Evolutionary conservation across 352 stramenopile species (phyloP).

Genomic region (Vaucheria bursata): DNA sequence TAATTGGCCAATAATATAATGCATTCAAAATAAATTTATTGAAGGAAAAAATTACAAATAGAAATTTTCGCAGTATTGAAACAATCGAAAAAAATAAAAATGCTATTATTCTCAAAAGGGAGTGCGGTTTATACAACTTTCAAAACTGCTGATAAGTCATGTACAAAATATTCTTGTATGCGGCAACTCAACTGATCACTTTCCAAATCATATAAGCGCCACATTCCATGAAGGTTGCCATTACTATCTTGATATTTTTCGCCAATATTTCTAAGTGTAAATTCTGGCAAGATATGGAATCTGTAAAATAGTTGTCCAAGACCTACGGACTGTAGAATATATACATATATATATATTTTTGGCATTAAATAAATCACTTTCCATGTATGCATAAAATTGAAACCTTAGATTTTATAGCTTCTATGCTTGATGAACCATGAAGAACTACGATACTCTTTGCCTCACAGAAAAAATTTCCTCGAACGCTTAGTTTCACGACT

Average conservation of each 20-base stretch:
- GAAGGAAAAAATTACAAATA: too few relatives aligned
- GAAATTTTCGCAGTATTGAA: too few relatives aligned
- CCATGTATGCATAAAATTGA: too few relatives aligned
- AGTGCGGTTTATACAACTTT: too few relatives aligned
- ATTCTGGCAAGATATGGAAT: conserved; percentile 25
- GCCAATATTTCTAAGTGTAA: conserved; percentile 24
- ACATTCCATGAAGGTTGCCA: conserved; percentile 13
- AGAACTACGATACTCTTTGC: conserved; percentile 44
- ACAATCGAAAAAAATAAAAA: too few relatives aligned
- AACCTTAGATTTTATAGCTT: conserved; percentile 17
- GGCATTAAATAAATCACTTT: too few relatives aligned
- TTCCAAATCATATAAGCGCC: conserved; percentile 41
- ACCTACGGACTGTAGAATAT: conserved; percentile 11
- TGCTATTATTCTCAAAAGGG: too few relatives aligned
- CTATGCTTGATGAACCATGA: conserved; percentile 19
- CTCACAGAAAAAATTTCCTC: conserved; percentile 27
- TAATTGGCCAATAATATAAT: too few relatives aligned
- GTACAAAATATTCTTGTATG: conserved; percentile 39
- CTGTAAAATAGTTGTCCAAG: conserved; percentile 37
- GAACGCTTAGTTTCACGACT: conserved; percentile 38
- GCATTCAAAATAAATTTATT: too few relatives aligned
- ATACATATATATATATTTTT: too few relatives aligned
- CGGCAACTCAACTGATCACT: conserved; percentile 41
- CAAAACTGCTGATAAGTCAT: too few relatives aligned
- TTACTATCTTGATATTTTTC: not conserved